A percentile compares a stretch with the other conserved stretches of the same genome.
Evolutionary conservation across 371 early-diverging fungal genomes (phyloP).

Genomic region (Mortierella sp.): DNA sequence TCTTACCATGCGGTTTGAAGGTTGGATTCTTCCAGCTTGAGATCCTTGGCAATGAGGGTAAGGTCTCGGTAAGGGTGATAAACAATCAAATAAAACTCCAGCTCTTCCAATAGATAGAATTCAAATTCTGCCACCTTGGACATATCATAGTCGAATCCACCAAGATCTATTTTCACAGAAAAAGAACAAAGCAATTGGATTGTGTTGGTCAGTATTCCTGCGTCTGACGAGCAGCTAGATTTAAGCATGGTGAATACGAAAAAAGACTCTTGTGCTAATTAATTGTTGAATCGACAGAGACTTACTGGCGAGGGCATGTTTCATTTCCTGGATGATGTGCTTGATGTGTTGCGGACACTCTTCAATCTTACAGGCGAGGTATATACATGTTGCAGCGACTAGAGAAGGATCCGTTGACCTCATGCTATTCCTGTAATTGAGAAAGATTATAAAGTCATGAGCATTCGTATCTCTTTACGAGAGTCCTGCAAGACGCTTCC

Average conservation of each 20-base stretch:
- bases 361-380: constrained; percentile 91
- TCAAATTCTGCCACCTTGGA: constrained; percentile 91
- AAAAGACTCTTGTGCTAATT: not conserved
- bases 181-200: not conserved
- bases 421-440: constrained; percentile 72
- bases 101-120: constrained; percentile 89
- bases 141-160: constrained; percentile 79
- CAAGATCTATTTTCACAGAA: constrained; percentile 34
- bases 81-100: constrained; percentile 87
- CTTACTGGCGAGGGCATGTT: constrained; percentile 71
- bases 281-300: not conserved
- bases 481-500: too few relatives aligned
- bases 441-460: not conserved
- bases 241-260: not conserved
- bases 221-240: too few relatives aligned
- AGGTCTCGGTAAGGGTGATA: constrained; percentile 91
- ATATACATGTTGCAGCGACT: constrained; percentile 85
- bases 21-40: constrained; percentile 70
- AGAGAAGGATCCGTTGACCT: constrained; percentile 82
- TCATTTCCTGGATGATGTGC: constrained; percentile 80
- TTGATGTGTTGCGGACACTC: constrained; percentile 91
- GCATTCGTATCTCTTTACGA: too few relatives aligned
- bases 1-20: constrained; percentile 80
- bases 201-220: too few relatives aligned
- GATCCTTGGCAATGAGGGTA: constrained; percentile 68